These are phyloP conservation scores for Dendrobium chrysotoxum DNA, from an alignment of 106 monocot species.

Conservation along the genomic window DNA sequence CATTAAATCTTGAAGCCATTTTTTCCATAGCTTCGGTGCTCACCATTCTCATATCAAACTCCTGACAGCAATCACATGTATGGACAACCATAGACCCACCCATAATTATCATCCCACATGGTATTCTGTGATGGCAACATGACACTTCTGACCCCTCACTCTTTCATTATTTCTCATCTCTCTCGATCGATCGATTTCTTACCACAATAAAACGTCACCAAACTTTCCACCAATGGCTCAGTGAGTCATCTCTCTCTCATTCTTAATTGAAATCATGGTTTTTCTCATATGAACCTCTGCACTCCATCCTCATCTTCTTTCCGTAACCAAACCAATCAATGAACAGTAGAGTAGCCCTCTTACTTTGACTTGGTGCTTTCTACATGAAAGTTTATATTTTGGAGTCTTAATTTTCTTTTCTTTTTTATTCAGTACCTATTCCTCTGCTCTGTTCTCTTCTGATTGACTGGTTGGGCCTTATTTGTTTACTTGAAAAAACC, in stretches of 20 bases:
- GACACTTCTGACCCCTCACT: slow-evolving; percentile 13
- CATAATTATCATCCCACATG: slow-evolving; percentile 32
- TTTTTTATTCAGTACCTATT: background rate
- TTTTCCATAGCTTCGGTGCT: background rate
- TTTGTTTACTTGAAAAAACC: background rate
- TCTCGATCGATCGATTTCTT: background rate
- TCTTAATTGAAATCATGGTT: slow-evolving; percentile 8
- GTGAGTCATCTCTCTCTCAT: background rate
- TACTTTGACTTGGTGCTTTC: background rate
- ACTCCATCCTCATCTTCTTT: slow-evolving; percentile 6
- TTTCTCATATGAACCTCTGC: background rate
- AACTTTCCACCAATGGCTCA: background rate
- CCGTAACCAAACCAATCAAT: background rate
- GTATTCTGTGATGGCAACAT: slow-evolving; percentile 5
- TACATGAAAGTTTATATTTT: background rate
- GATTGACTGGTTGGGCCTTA: background rate
- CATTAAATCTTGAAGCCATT: slow-evolving; percentile 9
- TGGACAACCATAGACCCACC: slow-evolving; percentile 27
- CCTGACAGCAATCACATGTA: slow-evolving; percentile 40
- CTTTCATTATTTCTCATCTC: slow-evolving; percentile 8
- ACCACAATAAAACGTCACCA: slow-evolving; percentile 5
- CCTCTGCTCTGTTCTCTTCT: background rate
- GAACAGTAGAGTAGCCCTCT: background rate
- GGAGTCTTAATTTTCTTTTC: background rate
- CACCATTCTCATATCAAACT: slow-evolving; percentile 8